Evolutionary conservation across 139 green algal species (phyloP).

Genomic region (Desmodesmus armatus): DNA sequence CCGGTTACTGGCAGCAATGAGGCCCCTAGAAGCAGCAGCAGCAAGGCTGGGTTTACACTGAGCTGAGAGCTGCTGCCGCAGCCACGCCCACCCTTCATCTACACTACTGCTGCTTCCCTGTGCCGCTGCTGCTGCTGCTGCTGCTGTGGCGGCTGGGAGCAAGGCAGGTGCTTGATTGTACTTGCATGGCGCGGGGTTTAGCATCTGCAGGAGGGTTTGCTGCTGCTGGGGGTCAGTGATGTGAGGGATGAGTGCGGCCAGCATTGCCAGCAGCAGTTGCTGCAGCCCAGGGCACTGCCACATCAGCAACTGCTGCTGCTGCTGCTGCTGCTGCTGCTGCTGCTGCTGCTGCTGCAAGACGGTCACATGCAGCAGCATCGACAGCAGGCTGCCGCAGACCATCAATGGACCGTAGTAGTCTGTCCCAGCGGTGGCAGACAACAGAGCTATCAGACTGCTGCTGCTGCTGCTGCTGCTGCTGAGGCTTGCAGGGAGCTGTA

Average conservation of each 20-base stretch:
- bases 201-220: constrained; percentile 29
- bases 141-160: not conserved
- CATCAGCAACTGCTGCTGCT: not conserved
- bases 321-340: not conserved
- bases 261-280: constrained; percentile 22
- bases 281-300: not conserved
- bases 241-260: not conserved
- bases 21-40: constrained; percentile 9
- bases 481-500: not conserved
- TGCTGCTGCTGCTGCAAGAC: constrained; percentile 35
- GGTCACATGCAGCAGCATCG: constrained; percentile 31
- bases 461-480: not conserved
- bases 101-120: not conserved
- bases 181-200: constrained; percentile 1
- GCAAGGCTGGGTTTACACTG: not conserved
- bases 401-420: not conserved
- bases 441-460: not conserved
- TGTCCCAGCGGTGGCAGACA: not conserved
- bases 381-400: constrained; percentile 25
- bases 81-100: not conserved
- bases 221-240: constrained; percentile 13
- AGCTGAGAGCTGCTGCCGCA: constrained; percentile 22
- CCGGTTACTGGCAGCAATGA: constrained; percentile 23
- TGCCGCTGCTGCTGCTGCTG: constrained; percentile 23
- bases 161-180: not conserved